Conservation (phyloP, 1,284 basidiomycete species). For the Malassezia cuniculi region DNA sequence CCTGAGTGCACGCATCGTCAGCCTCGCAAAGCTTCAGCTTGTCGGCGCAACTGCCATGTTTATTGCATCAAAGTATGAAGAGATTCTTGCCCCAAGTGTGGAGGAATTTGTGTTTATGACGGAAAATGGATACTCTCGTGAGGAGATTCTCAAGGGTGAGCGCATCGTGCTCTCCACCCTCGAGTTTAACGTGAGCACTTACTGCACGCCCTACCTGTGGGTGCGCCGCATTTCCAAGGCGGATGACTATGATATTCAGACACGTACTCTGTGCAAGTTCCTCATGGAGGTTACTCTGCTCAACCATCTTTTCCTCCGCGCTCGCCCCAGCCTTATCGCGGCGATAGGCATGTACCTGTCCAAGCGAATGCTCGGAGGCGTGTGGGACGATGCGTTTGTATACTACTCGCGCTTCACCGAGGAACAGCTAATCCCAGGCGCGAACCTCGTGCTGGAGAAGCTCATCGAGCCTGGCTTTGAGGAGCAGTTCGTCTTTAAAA, state of each 20-base stretch:
- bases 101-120: slow-evolving; percentile 55
- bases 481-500: slow-evolving; percentile 79
- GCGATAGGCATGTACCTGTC: slow-evolving; percentile 76
- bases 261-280: slow-evolving; percentile 82
- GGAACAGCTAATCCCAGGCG: slow-evolving; percentile 70
- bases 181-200: slow-evolving; percentile 87
- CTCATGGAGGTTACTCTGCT: slow-evolving; percentile 89
- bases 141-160: slow-evolving; percentile 89
- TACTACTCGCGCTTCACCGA: slow-evolving; percentile 88
- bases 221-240: slow-evolving; percentile 92
- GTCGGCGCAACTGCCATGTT: slow-evolving; percentile 58
- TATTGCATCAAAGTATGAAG: slow-evolving; percentile 54
- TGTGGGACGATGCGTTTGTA: slow-evolving; percentile 65
- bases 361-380: slow-evolving; percentile 44
- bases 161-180: slow-evolving; percentile 71
- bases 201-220: slow-evolving; percentile 99
- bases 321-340: slow-evolving; percentile 86
- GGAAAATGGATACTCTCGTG: slow-evolving; percentile 70
- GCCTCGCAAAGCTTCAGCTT: slow-evolving; percentile 55
- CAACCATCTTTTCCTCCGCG: slow-evolving; percentile 82
- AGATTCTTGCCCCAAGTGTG: slow-evolving; percentile 42
- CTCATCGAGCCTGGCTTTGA: slow-evolving; percentile 68
- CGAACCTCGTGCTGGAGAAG: slow-evolving; percentile 70
- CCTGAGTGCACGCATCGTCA: slow-evolving; percentile 54
- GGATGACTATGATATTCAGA: slow-evolving; percentile 93